A percentile compares a stretch with the other conserved stretches of the same genome.
These are phyloP conservation scores for Lentinula lateritia DNA, from an alignment of 768 basidiomycete genomes.

Conservation along the genomic window DNA sequence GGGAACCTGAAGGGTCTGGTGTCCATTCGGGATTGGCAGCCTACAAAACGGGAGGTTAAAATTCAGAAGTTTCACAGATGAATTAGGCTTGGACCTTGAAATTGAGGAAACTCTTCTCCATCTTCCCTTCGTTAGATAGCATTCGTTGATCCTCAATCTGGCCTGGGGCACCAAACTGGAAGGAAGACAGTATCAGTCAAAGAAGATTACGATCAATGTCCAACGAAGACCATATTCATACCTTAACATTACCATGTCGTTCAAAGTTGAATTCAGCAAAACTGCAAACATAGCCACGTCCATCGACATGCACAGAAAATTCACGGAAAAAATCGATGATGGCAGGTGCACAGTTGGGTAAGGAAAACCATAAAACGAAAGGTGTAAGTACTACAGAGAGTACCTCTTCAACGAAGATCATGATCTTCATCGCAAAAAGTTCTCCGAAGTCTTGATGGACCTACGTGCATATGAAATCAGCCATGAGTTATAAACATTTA, in stretches of 20 bases:
- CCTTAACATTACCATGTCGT: constrained; percentile 88
- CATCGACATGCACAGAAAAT: constrained; percentile 95
- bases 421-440: constrained; percentile 89
- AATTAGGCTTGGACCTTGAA: constrained; percentile 57
- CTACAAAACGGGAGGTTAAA: constrained; percentile 23
- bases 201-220: no score
- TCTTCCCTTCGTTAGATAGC: constrained; percentile 90
- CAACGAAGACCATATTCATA: constrained; percentile 15
- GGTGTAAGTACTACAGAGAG: constrained; percentile 91
- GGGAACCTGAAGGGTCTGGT: constrained; percentile 85
- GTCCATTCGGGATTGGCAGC: constrained; percentile 96
- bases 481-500: neutral
- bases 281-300: constrained; percentile 93
- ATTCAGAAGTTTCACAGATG: neutral
- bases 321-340: constrained; percentile 98
- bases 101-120: constrained; percentile 97
- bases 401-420: constrained; percentile 84
- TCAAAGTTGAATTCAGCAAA: constrained; percentile 99
- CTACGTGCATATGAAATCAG: constrained; percentile 26
- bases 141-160: constrained; percentile 63
- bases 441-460: constrained; percentile 89
- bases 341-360: constrained; percentile 83
- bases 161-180: constrained; percentile 81
- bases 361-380: constrained; percentile 88
- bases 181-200: neutral